Base-by-base conservation (phyloP, 805 yeast genomes). In the Ogataea paraovalis region DNA sequence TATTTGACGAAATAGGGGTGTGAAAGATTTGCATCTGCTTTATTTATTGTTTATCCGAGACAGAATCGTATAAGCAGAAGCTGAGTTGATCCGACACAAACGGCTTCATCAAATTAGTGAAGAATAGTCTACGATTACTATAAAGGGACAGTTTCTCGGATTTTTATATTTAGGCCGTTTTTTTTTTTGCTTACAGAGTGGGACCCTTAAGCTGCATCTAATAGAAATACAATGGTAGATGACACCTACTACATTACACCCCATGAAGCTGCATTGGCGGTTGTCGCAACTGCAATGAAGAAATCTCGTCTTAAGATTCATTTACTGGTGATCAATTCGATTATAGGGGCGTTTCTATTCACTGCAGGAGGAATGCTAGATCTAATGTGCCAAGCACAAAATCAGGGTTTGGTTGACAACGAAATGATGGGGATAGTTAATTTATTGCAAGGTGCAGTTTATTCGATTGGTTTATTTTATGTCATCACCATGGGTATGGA, bases 231-330 rank as follows among this genome's bases (percentile, higher is more conserved):
- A 25, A 25, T 39, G 41, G 69, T 59, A n/a, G 69, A 67, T 57
- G 85, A 80, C 55, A 69, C 77, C 2, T 68, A 73, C 54, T 87
- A 85, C 57, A 73, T 85, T 43, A 80, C 89, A 3, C 87, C 92
- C 6, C 82, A 86, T 66, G 95, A 87, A 57, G 82, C 92, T 2
- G 94, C 94, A 0, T 65, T 87, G 43, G 94, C 95, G 0, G 84
- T 85, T 37, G 92, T 86, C 18, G 95, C 95, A 8, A 87, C 94
- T 0, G 74, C 89, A 2, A 86, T 86, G 94, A 87, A 87, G 64
- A 87, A 87, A 59, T 77, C 91, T 3, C 73, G 95, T 63, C 72
- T 85, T 25, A 74, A 80, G 52, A 54, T 80, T 4, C 83, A 82
- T 48, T 73, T 82, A 1, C 61, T 87, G n/a, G 53, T 79, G 0